phyloP scores from a whole-genome alignment of 176 grass and related monocot species.

The Tillandsia fasciculata region DNA sequence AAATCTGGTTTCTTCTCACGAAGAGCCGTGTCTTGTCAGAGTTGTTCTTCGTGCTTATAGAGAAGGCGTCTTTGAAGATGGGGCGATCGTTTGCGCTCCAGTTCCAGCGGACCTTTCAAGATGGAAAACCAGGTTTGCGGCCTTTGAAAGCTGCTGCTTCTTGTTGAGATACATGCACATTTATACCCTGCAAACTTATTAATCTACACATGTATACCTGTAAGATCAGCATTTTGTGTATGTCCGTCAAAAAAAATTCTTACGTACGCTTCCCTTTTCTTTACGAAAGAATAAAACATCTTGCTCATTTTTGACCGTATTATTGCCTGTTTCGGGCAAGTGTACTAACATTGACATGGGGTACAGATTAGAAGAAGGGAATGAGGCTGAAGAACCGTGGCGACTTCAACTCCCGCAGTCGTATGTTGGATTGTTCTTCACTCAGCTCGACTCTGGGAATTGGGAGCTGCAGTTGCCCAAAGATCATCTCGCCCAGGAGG shows the following conservation, averaged over 20 bases:
- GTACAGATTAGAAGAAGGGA: slow-evolving; percentile 52
- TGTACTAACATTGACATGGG: slow-evolving; percentile 9
- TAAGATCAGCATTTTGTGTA: too few species aligned
- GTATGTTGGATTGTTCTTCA: slow-evolving; percentile 56
- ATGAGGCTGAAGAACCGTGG: slow-evolving; percentile 55
- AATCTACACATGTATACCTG: too few species aligned
- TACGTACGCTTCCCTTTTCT: too few species aligned
- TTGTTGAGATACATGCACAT: not conserved
- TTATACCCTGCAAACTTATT: not conserved
- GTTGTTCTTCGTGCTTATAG: slow-evolving; percentile 56
- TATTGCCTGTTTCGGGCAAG: not conserved
- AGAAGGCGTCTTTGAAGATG: slow-evolving; percentile 81
- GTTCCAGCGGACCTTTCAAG: slow-evolving; percentile 48
- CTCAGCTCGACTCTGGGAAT: slow-evolving; percentile 31
- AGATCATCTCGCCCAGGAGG: slow-evolving; percentile 14
- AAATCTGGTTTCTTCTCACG: slow-evolving; percentile 23
- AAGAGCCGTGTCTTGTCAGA: slow-evolving; percentile 52
- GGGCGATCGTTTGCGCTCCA: slow-evolving; percentile 74
- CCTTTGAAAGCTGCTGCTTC: not conserved
- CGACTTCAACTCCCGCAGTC: slow-evolving; percentile 63
- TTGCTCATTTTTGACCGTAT: not conserved
- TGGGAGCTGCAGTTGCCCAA: slow-evolving; percentile 39
- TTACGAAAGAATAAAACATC: too few species aligned
- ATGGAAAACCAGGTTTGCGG: slow-evolving; percentile 63
- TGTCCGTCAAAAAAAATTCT: too few species aligned